Conservation (phyloP, 2,329 filamentous ascomycete genomes). For the Cadophora sp. region DNA sequence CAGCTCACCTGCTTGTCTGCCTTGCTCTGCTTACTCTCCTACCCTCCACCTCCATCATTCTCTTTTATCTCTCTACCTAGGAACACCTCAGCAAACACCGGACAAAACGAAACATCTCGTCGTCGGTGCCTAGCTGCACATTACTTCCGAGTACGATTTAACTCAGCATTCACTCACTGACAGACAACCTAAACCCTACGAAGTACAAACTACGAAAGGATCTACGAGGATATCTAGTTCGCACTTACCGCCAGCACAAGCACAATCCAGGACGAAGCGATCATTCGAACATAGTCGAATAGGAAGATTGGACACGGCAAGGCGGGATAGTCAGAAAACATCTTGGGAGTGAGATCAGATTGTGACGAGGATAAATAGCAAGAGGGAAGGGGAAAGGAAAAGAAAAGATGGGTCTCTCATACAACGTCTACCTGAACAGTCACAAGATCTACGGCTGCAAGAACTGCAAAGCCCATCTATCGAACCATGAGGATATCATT, state of each 20-base stretch:
- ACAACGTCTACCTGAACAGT: constrained; percentile 90
- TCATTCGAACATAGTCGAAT: background rate
- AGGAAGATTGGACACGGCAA: background rate
- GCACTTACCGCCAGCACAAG: background rate
- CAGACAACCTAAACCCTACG: background rate
- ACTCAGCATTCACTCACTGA: background rate
- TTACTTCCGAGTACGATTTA: background rate
- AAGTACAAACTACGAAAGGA: background rate
- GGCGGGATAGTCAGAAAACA: background rate
- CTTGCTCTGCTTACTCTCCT: background rate
- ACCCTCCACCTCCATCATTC: background rate
- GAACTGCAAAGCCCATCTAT: constrained; percentile 92
- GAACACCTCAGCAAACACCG: background rate
- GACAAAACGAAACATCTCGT: background rate
- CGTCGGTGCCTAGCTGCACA: constrained; percentile 11
- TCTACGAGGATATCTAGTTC: background rate
- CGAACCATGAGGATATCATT: constrained; percentile 95
- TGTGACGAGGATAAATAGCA: background rate
- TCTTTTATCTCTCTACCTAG: background rate
- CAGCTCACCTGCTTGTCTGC: background rate
- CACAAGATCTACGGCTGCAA: constrained; percentile 92
- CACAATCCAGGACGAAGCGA: background rate
- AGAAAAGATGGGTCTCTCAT: constrained; percentile 78
- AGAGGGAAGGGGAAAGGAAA: constrained; percentile 6
- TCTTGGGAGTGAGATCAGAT: background rate